These are phyloP conservation scores for Blastocystis sp. DNA, from an alignment of 352 stramenopile species.

Conservation along the genomic window DNA sequence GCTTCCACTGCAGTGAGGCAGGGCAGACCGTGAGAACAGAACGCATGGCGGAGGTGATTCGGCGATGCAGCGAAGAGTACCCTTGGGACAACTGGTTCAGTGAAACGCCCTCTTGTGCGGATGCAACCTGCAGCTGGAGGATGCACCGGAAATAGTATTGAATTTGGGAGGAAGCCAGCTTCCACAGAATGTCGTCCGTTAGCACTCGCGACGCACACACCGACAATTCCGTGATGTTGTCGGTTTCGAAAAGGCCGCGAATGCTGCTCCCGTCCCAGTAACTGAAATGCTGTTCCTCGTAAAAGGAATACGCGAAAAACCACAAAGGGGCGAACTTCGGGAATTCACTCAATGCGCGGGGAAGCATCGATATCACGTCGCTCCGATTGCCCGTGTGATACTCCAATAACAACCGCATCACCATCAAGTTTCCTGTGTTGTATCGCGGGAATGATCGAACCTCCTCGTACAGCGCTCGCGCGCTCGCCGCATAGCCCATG, in stretches of 20 bases:
- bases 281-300: not conserved
- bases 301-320: constrained; percentile 56
- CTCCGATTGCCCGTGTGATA: constrained; percentile 78
- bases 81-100: not conserved
- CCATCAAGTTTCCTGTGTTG: constrained; percentile 80
- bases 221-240: too few relatives aligned
- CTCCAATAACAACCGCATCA: constrained; percentile 82
- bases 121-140: not conserved
- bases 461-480: constrained; percentile 76
- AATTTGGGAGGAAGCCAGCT: constrained; percentile 11
- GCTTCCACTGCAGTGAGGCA: constrained; percentile 6
- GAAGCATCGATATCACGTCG: constrained; percentile 81
- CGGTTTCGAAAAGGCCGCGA: too few relatives aligned
- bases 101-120: not conserved
- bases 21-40: not conserved
- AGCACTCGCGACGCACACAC: not conserved
- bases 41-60: not conserved
- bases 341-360: constrained; percentile 81
- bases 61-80: not conserved
- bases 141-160: constrained; percentile 35
- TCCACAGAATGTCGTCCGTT: constrained; percentile 40
- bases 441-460: constrained; percentile 78
- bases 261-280: constrained; percentile 28
- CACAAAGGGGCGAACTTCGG: constrained; percentile 35
- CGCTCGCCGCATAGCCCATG: constrained; percentile 80